Base-by-base conservation (phyloP, 495 filamentous ascomycete genomes). In the Annulohypoxylon bovei region DNA sequence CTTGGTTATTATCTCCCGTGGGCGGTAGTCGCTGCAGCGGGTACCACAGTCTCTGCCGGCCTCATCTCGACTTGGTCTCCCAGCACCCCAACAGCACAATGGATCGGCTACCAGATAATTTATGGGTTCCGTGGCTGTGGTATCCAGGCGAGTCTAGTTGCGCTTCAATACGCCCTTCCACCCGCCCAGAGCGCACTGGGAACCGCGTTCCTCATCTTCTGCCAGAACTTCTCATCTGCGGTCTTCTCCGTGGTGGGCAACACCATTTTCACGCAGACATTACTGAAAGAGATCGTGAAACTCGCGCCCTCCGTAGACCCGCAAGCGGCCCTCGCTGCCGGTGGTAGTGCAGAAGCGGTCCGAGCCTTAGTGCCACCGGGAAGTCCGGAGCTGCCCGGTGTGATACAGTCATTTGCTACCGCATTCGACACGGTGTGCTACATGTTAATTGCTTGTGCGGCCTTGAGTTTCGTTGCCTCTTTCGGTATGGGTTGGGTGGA, bases 81-180 rank as follows among this genome's bases (percentile, higher is more conserved):
- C 2, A 50, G 70, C 14, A 88, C 85, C 12, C 39, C 77, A 4
- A 74, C 75, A 1, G 81, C 74, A 22, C 71, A 84, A 79, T 91
- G 88, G 89, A 77, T 88, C 33, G 87, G 88, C 9, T 90, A 87
- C 70, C 87, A 90, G 67, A 82, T 89, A 32, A 69, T 91, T 4
- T 80, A 79, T 8, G 88, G 88, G 7, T 59, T 79, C 14, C 84
- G 85, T n/a, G 82, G 82, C 42, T 81, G 70, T 0, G 85, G 80
- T 1, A 78, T 88, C 58, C 86, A 88, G 60, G 73, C 84, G 27
- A 83, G 84, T 12, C 62, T 88, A 25, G 78, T 89, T 33, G 83
- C 88, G 8, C 79, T 86, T 20, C 88, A 90, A 76, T 84, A 83
- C 68, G 63, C 70, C 11, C 76, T 88, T 16, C 77, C 82, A 2